phyloP scores from a whole-genome alignment of 148 eudicot genomes.

The Spergularia bocconei region DNA sequence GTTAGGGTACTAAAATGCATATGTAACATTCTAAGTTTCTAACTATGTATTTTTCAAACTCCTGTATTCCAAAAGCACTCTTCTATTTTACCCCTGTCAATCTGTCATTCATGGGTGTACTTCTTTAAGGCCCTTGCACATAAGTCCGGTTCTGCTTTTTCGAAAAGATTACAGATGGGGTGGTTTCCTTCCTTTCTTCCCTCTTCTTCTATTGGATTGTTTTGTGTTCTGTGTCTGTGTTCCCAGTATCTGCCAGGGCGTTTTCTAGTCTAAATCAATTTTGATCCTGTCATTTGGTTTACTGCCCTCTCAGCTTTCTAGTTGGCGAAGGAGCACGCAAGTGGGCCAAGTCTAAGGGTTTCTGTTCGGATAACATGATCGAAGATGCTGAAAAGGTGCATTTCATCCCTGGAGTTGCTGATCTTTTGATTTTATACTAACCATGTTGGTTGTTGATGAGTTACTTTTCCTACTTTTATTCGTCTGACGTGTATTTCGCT shows the following conservation, averaged over 20 bases:
- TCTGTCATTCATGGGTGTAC: too few species aligned
- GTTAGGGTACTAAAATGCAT: too few species aligned
- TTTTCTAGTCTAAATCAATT: background rate
- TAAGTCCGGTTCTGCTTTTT: too few species aligned
- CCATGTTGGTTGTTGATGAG: background rate
- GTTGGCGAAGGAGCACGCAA: slow-evolving; percentile 83
- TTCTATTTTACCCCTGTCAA: too few species aligned
- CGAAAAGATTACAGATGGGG: too few species aligned
- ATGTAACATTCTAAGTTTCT: too few species aligned
- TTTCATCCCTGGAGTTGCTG: background rate
- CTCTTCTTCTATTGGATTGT: background rate
- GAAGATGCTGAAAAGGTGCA: slow-evolving; percentile 64
- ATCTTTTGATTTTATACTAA: background rate
- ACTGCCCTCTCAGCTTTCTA: slow-evolving; percentile 57
- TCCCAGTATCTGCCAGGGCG: too few species aligned
- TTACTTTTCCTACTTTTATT: background rate
- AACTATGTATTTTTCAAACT: too few species aligned
- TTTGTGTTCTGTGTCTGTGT: too few species aligned
- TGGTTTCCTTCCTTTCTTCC: background rate
- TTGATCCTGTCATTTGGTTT: slow-evolving; percentile 6
- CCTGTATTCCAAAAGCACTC: too few species aligned
- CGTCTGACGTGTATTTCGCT: slow-evolving; percentile 6
- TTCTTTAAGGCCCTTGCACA: too few species aligned
- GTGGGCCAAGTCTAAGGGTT: slow-evolving; percentile 79
- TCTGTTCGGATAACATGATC: slow-evolving; percentile 39